Conservation (phyloP, 192 early-diverging fungal genomes). For the Ambispora gerdemannii region DNA sequence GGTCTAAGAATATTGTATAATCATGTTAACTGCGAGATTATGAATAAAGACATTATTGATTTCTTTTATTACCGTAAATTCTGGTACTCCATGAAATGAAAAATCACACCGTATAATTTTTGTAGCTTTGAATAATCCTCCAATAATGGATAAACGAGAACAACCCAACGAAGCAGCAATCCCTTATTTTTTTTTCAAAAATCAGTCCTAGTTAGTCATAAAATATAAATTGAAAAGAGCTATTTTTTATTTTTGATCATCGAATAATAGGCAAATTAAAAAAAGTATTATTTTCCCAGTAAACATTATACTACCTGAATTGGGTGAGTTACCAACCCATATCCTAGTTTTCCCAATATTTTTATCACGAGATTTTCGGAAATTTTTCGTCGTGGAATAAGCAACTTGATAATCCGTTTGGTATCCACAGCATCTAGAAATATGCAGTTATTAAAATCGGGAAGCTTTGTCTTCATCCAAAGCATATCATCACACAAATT, state of each 20-base stretch:
- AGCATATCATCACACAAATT: background rate
- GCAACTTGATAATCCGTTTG: constrained; percentile 38
- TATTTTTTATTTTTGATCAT: background rate
- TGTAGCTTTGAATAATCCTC: constrained; percentile 42
- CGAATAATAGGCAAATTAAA: background rate
- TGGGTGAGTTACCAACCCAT: constrained; percentile 19
- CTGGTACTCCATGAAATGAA: constrained; percentile 48
- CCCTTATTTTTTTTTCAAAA: constrained; percentile 29
- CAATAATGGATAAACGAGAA: constrained; percentile 46
- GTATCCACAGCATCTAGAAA: constrained; percentile 35
- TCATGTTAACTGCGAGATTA: background rate
- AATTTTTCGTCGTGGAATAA: constrained; percentile 39
- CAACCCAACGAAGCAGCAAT: constrained; percentile 46
- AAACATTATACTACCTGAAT: too few relatives aligned
- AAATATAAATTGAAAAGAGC: background rate
- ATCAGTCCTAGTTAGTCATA: too few relatives aligned
- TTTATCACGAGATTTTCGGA: constrained; percentile 34
- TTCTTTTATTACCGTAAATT: constrained; percentile 38
- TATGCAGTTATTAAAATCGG: background rate
- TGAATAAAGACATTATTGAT: background rate
- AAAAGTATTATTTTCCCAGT: too few relatives aligned
- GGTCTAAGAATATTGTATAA: constrained; percentile 32
- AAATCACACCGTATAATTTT: constrained; percentile 49
- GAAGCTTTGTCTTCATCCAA: background rate
- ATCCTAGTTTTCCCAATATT: constrained; percentile 36